These are phyloP conservation scores for Chaetomiaceae sp. DNA, from an alignment of 2,329 filamentous ascomycete genomes.

Conservation along the genomic window DNA sequence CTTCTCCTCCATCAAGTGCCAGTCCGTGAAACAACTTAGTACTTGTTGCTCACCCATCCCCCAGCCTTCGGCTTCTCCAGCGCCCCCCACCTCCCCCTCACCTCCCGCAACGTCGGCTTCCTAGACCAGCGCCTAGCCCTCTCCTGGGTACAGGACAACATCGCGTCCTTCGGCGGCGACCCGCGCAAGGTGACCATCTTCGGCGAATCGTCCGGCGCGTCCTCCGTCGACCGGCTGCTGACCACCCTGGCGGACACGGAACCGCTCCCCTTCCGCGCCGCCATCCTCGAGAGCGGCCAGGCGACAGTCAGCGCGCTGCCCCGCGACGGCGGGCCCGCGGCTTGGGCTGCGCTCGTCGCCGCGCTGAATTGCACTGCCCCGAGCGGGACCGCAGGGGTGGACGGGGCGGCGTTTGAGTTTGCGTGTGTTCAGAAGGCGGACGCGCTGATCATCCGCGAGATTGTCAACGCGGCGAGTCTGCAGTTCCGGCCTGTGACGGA, in stretches of 20 bases:
- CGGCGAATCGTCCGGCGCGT: conserved; percentile 1
- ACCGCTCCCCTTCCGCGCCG: neutral
- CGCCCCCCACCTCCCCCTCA: neutral
- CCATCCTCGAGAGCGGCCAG: neutral
- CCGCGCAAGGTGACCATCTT: neutral
- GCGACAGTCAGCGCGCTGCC: neutral
- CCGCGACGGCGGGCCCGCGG: neutral
- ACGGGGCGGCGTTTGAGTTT: no score
- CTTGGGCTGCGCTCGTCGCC: neutral
- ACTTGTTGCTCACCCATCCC: neutral
- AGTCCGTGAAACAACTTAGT: neutral
- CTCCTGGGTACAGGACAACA: neutral
- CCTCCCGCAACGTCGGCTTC: neutral
- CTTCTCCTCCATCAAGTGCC: no score
- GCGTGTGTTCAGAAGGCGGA: neutral
- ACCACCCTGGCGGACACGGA: neutral
- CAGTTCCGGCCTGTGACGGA: neutral
- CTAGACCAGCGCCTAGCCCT: neutral
- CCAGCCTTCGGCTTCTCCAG: neutral
- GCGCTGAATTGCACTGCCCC: neutral
- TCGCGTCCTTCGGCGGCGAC: neutral
- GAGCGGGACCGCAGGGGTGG: neutral
- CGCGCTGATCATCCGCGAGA: neutral
- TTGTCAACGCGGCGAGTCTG: neutral
- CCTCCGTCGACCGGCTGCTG: neutral